Base-by-base conservation (phyloP, 306 rosid species). In the Delonix regia region DNA sequence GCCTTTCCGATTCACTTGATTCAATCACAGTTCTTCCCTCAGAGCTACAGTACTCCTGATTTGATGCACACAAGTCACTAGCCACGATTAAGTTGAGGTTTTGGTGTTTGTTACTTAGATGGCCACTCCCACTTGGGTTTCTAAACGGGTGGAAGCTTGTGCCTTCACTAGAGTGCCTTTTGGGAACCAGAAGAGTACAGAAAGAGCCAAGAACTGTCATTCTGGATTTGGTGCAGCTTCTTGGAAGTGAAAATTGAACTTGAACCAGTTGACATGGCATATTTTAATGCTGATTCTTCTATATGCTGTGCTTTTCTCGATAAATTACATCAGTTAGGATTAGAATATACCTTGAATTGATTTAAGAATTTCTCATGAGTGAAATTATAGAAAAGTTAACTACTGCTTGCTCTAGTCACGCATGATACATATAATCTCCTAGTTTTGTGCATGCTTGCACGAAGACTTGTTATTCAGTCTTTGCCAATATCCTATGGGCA, bases 1-100 rank as follows among this genome's bases (percentile, higher is more conserved):
- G 47, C 21, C 52, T 81, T 18, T 74, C 30, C 28, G 24, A 22
- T 59, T 80, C 77, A 59, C 74, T 28, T 53, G 80, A 68, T 80
- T 48, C 39, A 74, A 18, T 49, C 44, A 18, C 16, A 63, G 38
- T 67, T 68, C 56, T 68, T n/a, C 53, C 19, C 25, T 49, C 42
- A 25, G 36, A 34, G 39, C 22, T 76, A 41, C 13, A 24, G 3
- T 64, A 9, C 56, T 53, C n/a, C 68, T 10, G 36, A 49, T 36
- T 76, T 36, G 64, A 51, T 67, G 33, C 45, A 53, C 68, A 38
- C 22, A 42, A 18, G 68, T 77, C 75, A 77, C 7, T 7, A 9
- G 16, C 52, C 11, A 24, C 4, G 7, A 15, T 15, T 56, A 56
- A 6, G 9, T n/a, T 47, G 24, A 16, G 39, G 22, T 18, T 21